These are phyloP conservation scores for Aspergillus tubingensis DNA, from an alignment of 2,329 filamentous ascomycete genomes.

Conservation along the genomic window DNA sequence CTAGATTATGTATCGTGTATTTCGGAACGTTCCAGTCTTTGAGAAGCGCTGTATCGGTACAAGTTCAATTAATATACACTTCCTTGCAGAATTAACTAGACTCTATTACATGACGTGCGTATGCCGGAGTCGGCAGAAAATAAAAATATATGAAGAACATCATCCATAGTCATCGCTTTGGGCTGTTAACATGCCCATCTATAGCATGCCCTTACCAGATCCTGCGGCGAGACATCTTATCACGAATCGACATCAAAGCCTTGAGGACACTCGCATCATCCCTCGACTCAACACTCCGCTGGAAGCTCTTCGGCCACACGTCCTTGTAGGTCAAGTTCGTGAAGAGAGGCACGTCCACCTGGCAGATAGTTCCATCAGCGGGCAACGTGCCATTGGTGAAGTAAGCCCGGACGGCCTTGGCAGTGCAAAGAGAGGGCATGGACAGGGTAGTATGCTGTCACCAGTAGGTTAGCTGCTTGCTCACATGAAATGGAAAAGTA, in stretches of 20 bases:
- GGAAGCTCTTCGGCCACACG: neutral
- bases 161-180: too few species aligned
- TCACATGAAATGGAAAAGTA: neutral
- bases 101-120: too few species aligned
- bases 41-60: too few species aligned
- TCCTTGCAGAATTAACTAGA: too few species aligned
- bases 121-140: too few species aligned
- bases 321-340: neutral
- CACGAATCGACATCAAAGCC: neutral
- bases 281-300: neutral
- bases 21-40: too few species aligned
- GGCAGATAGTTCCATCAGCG: neutral
- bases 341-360: constrained; percentile 1
- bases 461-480: neutral
- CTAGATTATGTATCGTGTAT: too few species aligned
- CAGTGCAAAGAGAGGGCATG: constrained; percentile 1
- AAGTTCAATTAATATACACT: too few species aligned
- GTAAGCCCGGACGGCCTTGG: constrained; percentile 4
- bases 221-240: neutral
- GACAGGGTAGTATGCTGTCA: constrained; percentile 6
- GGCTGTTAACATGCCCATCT: too few species aligned
- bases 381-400: constrained; percentile 9
- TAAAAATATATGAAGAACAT: too few species aligned
- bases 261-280: neutral
- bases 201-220: neutral